These are phyloP conservation scores for Monosporozyma unispora DNA, from an alignment of 805 yeast species.

Conservation along the genomic window DNA sequence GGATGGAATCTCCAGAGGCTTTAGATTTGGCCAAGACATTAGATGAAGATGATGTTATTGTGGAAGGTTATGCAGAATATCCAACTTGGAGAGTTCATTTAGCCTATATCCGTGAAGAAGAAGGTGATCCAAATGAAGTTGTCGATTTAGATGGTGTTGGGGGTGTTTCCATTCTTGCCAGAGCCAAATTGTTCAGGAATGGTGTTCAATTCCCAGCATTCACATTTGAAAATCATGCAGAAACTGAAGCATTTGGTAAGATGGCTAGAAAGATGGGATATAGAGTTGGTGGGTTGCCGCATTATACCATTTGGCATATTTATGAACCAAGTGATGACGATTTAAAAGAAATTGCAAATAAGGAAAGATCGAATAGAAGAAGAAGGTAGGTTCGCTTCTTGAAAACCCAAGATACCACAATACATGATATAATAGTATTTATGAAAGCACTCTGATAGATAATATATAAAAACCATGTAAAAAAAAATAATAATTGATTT, in stretches of 20 bases:
- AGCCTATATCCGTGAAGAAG: conserved; percentile 56
- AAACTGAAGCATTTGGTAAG: conserved; percentile 81
- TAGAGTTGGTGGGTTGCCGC: conserved; percentile 80
- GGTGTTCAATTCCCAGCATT: conserved; percentile 84
- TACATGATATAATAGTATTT: not conserved
- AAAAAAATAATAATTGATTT: not conserved
- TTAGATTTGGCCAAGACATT: conserved; percentile 52
- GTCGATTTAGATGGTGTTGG: conserved; percentile 78
- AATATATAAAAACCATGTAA: not conserved
- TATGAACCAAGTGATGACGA: conserved; percentile 86
- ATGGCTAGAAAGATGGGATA: conserved; percentile 73
- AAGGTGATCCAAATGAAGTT: conserved; percentile 55
- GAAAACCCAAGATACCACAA: not conserved
- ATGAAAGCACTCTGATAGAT: not conserved
- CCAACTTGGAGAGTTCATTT: conserved; percentile 81
- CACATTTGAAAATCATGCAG: conserved; percentile 77
- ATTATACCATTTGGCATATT: conserved; percentile 85
- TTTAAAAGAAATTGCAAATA: conserved; percentile 54
- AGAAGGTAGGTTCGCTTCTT: conserved; percentile 5
- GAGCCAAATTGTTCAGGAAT: conserved; percentile 62
- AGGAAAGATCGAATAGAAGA: conserved; percentile 59
- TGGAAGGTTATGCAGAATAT: conserved; percentile 80
- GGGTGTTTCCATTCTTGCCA: conserved; percentile 73
- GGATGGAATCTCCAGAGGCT: conserved; percentile 85
- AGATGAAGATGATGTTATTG: conserved; percentile 77